Conservation (phyloP, 2,329 filamentous ascomycete species). For the Nemania diffusa region DNA sequence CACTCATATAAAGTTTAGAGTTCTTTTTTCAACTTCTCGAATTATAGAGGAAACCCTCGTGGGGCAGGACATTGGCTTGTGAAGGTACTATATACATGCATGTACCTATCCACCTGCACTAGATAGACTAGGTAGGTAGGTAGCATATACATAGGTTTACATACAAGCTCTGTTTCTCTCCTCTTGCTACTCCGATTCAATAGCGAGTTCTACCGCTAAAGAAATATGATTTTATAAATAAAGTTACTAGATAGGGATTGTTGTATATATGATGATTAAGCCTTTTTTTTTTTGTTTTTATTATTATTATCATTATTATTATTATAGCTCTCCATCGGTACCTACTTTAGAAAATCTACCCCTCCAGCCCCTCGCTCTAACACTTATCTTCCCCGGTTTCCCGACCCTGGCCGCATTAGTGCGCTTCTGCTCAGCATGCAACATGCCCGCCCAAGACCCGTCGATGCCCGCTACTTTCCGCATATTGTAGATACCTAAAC, state of each 20-base stretch:
- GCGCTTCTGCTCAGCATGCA: background rate
- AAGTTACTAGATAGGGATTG: background rate
- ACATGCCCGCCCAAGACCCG: conserved; percentile 4
- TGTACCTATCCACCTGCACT: too few species aligned
- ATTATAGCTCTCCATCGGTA: background rate
- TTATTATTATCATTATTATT: background rate
- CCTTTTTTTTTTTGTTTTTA: background rate
- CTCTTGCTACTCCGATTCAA: too few species aligned
- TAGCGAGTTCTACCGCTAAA: too few species aligned
- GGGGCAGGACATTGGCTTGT: too few species aligned
- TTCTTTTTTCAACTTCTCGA: background rate
- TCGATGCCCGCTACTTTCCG: conserved; percentile 37
- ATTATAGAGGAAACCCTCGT: too few species aligned
- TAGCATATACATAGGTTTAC: too few species aligned
- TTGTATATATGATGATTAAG: background rate
- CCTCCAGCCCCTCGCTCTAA: conserved; percentile 12
- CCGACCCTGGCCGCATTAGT: conserved; percentile 24
- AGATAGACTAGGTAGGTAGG: too few species aligned
- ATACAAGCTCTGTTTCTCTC: too few species aligned
- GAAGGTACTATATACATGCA: too few species aligned
- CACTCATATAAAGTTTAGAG: background rate
- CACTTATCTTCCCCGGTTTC: conserved; percentile 18
- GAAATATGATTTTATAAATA: background rate
- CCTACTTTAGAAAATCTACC: background rate
- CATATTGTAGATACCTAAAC: conserved; percentile 8